Base-by-base conservation (phyloP, 345 rosid genomes). In the Eucalyptus cloeziana region DNA sequence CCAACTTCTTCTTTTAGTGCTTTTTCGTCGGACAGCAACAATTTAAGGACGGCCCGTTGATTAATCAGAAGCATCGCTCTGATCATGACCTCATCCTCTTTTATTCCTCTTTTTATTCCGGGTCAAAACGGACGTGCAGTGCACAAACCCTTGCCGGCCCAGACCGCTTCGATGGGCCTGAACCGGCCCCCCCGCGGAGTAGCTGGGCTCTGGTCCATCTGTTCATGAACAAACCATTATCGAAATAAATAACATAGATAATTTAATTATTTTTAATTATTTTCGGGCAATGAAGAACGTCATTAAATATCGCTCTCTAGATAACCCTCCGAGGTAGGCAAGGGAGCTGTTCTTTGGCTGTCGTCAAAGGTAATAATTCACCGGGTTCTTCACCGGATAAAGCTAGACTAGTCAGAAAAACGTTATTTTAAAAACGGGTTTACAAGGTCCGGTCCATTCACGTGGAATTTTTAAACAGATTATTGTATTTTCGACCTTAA, bases 161-260 rank as follows among this genome's bases (percentile, higher is more conserved):
- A 71, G 11, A 69, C 45, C 8, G 43, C 69, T 2, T 62, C 76
- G 40, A n/a, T 64, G 76, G 76, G 76, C 76, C 76, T n/a, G 76
- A n/a, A 64, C 1, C 37, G 40, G 76, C 7, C 30, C 40, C 76
- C 14, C 0, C 10, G 0, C 10, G 0, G 4, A 14, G 37, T 0
- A 14, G 21, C 31, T n/a, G 76, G 76, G 76, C 31, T 15, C 22
- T 5, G 2, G 76, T 64, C 76, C 76, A 64, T 37, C 19, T 10
- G 76, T n/a, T 64, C 69, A 1, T 30, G 69, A 12, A 62, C 33
- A 27, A 64, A 17, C 76, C 76, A n/a, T n/a, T n/a, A 14, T 7
- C 21, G 0, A 30, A 13, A 14, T 64, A 64, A 30, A 62, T 30
- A 27, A 27, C 7, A n/a, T 14, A 14, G 15, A n/a, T 15, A 4